phyloP scores from a whole-genome alignment of 441 rosid genomes.

The Arabidopsis hybrid region DNA sequence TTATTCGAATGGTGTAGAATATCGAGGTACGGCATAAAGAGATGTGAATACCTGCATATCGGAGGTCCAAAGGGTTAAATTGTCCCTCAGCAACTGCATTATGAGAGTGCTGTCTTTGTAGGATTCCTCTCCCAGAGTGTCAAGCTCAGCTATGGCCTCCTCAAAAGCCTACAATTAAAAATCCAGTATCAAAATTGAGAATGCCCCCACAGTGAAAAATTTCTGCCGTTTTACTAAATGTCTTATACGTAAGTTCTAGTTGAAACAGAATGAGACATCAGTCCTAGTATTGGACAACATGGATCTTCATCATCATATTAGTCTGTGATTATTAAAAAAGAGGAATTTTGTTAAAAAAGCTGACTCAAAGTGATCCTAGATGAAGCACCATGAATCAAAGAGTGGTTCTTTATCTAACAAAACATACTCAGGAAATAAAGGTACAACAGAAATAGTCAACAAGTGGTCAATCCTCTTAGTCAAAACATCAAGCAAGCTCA shows the following conservation, averaged over 20 bases:
- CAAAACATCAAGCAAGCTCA: constrained; percentile 9
- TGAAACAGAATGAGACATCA: constrained; percentile 14
- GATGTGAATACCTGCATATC: constrained; percentile 50
- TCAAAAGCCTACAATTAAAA: constrained; percentile 49
- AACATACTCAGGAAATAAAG: constrained; percentile 2
- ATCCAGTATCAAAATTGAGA: constrained; percentile 25
- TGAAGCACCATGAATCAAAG: constrained; percentile 6
- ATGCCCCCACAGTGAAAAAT: not conserved
- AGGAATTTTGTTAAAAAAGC: not conserved
- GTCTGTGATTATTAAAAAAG: not conserved
- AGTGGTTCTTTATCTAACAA: not conserved
- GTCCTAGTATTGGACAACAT: not conserved
- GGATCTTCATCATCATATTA: not conserved
- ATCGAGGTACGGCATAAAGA: not conserved
- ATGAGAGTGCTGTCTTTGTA: constrained; percentile 65
- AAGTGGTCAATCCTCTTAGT: constrained; percentile 4
- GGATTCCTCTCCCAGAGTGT: constrained; percentile 60
- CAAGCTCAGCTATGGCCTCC: constrained; percentile 64
- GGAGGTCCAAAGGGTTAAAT: constrained; percentile 61
- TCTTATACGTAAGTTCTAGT: not conserved
- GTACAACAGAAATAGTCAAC: not conserved
- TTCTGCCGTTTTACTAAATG: too few species aligned
- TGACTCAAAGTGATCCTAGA: not conserved
- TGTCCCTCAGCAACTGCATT: constrained; percentile 62
- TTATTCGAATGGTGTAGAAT: not conserved